Evolutionary conservation across 352 stramenopile genomes (phyloP).

Genomic region (Phytophthora melonis): DNA sequence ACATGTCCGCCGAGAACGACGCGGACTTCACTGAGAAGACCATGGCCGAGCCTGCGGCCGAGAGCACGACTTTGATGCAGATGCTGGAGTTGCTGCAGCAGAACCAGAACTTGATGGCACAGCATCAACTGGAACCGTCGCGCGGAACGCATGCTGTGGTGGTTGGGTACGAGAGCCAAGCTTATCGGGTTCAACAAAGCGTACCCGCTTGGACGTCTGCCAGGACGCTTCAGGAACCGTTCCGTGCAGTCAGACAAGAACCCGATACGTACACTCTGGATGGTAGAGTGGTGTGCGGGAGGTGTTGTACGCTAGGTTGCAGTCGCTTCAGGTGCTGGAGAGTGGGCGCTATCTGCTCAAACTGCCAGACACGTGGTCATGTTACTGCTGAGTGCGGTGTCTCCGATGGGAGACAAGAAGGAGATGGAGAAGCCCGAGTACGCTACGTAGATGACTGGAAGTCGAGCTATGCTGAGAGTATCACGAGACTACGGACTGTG

Average conservation of each 20-base stretch:
- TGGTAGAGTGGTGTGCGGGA: background rate
- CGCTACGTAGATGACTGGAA: too few relatives aligned
- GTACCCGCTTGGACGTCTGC: background rate
- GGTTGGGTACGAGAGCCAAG: background rate
- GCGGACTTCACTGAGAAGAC: background rate
- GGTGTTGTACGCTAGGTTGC: background rate
- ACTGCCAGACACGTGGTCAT: background rate
- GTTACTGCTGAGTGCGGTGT: background rate
- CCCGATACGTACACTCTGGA: too few relatives aligned
- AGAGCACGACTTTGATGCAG: background rate
- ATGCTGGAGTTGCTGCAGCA: background rate
- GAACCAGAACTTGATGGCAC: background rate
- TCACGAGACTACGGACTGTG: too few relatives aligned
- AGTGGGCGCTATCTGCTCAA: background rate
- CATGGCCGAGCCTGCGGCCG: background rate
- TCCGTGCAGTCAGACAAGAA: background rate
- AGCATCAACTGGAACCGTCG: background rate
- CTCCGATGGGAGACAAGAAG: too few relatives aligned
- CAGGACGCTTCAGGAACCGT: background rate
- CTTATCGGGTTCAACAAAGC: background rate
- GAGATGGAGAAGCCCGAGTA: too few relatives aligned
- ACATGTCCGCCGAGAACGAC: background rate
- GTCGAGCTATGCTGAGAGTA: too few relatives aligned
- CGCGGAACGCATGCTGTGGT: too few relatives aligned
- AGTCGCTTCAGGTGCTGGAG: background rate